Conservation (phyloP, 352 stramenopile genomes). For the Salisapilia sapeloensis region DNA sequence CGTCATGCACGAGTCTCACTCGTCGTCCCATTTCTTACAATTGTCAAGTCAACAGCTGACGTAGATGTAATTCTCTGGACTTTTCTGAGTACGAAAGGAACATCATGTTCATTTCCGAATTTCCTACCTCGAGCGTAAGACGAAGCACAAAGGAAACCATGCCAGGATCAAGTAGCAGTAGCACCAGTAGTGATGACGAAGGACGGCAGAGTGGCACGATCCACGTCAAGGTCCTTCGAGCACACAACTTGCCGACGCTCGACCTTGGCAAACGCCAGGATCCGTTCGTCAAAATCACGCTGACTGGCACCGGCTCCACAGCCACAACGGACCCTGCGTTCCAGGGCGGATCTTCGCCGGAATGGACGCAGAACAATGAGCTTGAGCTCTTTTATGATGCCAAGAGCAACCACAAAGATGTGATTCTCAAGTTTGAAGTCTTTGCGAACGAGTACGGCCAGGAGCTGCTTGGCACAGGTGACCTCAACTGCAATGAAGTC, state of each 20-base stretch:
- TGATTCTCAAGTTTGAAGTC: constrained; percentile 40
- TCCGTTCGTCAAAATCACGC: constrained; percentile 27
- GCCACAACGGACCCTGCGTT: constrained; percentile 49
- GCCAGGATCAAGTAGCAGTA: too few species aligned
- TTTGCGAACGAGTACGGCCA: constrained; percentile 56
- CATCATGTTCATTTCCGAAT: too few species aligned
- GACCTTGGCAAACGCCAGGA: constrained; percentile 72
- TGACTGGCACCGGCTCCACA: constrained; percentile 22
- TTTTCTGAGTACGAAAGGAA: too few species aligned
- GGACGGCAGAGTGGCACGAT: constrained; percentile 63
- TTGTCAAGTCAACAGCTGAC: too few species aligned
- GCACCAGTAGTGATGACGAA: too few species aligned
- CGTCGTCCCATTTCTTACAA: too few species aligned
- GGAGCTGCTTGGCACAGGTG: constrained; percentile 52
- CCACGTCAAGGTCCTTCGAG: constrained; percentile 50
- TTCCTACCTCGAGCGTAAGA: too few species aligned
- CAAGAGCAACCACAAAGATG: constrained; percentile 20
- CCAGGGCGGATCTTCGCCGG: constrained; percentile 31
- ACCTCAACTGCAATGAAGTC: constrained; percentile 24
- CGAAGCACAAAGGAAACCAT: too few species aligned
- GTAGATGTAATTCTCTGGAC: too few species aligned
- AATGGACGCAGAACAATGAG: constrained; percentile 63
- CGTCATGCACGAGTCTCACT: too few species aligned
- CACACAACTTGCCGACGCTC: constrained; percentile 44
- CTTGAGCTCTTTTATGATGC: constrained; percentile 72